Base-by-base conservation (phyloP, 257 asterid genomes). In the Primulina eburnea region DNA sequence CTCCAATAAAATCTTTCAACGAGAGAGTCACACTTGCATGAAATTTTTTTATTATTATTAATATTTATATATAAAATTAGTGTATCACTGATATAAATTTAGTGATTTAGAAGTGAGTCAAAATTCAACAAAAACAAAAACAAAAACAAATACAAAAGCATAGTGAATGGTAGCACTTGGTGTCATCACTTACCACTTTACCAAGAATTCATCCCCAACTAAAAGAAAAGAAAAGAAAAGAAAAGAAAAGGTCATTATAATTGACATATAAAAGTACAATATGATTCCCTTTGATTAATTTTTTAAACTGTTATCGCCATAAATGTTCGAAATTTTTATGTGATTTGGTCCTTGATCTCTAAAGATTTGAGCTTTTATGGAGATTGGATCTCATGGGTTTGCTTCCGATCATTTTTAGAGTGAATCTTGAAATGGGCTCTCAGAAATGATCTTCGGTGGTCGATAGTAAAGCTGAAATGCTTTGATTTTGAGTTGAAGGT, bases 301-400 rank as follows among this genome's bases (percentile, higher is more conserved):
- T 79, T 24, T 24, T 63, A 33, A 77, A 78, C 70, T 76, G 63
- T 57, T 69, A 76, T 53, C 76, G 66, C 76, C 71, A 62, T 72
- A 53, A 61, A 57, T 57, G 77, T 64, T 70, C 63, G 3, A 10
- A 32, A 57, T 75, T 75, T 8, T 70, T 57, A 67, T 57, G 21
- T 59, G 28, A 28, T 38, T 20, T 50, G 9, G 43, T 40, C 52
- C 16, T 57, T 7, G 21, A 65, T 68, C 74, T 65, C 62, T 80
- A 55, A 74, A 71, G 71, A 67, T 74, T 65, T 58, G 57, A 77
- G 56, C 73, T 78, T 81, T 75, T 78, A 18, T 70, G 79, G 73
- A 66, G 81, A 73, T 70, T 73, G 77, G 83, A 82, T 82, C 83
- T 82, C 68, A 33, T 50, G 73, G 70, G 56, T 65, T 62, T 47